Conservation (phyloP, 2,329 filamentous ascomycete species). For the Ilyonectria destructans region DNA sequence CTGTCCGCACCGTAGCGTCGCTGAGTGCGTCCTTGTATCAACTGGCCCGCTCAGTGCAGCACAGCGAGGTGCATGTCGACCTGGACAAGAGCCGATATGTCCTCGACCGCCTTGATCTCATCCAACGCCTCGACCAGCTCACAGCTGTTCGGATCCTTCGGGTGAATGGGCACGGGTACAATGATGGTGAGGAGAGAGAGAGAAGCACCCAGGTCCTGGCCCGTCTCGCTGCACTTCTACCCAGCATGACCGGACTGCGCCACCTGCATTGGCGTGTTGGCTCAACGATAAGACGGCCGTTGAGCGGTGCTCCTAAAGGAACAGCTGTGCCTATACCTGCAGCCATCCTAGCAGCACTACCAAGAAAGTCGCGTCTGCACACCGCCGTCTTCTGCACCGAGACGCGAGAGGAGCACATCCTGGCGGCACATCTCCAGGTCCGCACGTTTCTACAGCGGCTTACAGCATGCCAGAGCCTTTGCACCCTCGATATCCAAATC, state of each 20-base stretch:
- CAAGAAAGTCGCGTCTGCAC: slow-evolving; percentile 5
- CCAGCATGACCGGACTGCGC: slow-evolving; percentile 24
- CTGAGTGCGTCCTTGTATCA: slow-evolving; percentile 13
- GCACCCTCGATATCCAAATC: slow-evolving; percentile 9
- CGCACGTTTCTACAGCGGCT: slow-evolving; percentile 16
- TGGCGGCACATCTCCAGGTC: slow-evolving; percentile 7
- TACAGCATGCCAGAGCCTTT: slow-evolving; percentile 10
- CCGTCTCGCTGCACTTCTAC: slow-evolving; percentile 5
- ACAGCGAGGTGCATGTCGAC: slow-evolving; percentile 17
- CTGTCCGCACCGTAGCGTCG: background rate
- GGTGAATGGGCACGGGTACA: slow-evolving; percentile 7
- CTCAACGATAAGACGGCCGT: background rate
- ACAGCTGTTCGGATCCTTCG: slow-evolving; percentile 21
- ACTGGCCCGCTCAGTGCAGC: slow-evolving; percentile 26
- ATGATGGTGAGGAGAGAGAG: background rate
- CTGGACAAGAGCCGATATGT: slow-evolving; percentile 20
- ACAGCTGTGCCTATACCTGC: slow-evolving; percentile 11
- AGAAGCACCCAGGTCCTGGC: slow-evolving; percentile 15
- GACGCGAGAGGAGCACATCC: background rate
- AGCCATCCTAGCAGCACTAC: slow-evolving; percentile 21
- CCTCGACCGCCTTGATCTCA: slow-evolving; percentile 18
- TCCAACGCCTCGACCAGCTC: slow-evolving; percentile 22
- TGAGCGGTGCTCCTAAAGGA: background rate
- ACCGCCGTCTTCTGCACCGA: slow-evolving; percentile 21
- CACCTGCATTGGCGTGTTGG: slow-evolving; percentile 24